Percentiles rank a stretch among this genome's conserved stretches.
These are phyloP conservation scores for Ilyonectria mors-panacis DNA, from an alignment of 2,329 filamentous ascomycete species.

Conservation along the genomic window DNA sequence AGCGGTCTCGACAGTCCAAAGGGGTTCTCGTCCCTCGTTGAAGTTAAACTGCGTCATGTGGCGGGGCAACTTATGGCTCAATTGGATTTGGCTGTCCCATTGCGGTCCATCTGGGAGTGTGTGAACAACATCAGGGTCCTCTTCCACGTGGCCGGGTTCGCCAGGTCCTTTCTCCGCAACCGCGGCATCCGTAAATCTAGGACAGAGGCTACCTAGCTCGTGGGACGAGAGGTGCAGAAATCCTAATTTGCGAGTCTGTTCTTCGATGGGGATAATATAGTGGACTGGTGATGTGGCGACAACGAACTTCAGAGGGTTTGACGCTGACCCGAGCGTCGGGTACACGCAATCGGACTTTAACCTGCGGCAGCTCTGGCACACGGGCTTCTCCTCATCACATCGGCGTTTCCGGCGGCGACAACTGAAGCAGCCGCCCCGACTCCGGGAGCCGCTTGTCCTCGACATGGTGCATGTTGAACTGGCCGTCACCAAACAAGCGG, in stretches of 20 bases:
- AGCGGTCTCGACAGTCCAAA: slow-evolving; percentile 28
- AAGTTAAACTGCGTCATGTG: slow-evolving; percentile 31
- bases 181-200: slow-evolving; percentile 2
- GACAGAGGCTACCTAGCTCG: slow-evolving; percentile 31
- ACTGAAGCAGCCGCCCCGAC: slow-evolving; percentile 56
- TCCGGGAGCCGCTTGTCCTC: slow-evolving; percentile 38
- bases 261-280: slow-evolving; percentile 29
- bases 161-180: not conserved
- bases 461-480: slow-evolving; percentile 38
- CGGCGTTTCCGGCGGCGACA: slow-evolving; percentile 66
- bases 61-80: slow-evolving; percentile 9
- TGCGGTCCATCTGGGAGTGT: not conserved
- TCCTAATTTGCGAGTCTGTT: not conserved
- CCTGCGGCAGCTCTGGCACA: slow-evolving; percentile 35
- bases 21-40: slow-evolving; percentile 6
- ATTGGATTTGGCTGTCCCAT: not conserved
- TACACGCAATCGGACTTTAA: slow-evolving; percentile 38
- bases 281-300: slow-evolving; percentile 35
- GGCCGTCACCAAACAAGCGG: not conserved
- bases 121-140: not conserved
- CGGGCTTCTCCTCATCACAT: slow-evolving; percentile 56
- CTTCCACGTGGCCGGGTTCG: not conserved
- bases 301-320: slow-evolving; percentile 42
- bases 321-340: slow-evolving; percentile 33
- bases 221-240: slow-evolving; percentile 40